phyloP scores from a whole-genome alignment of 1,284 basidiomycete species.

The Tilletia caries region DNA sequence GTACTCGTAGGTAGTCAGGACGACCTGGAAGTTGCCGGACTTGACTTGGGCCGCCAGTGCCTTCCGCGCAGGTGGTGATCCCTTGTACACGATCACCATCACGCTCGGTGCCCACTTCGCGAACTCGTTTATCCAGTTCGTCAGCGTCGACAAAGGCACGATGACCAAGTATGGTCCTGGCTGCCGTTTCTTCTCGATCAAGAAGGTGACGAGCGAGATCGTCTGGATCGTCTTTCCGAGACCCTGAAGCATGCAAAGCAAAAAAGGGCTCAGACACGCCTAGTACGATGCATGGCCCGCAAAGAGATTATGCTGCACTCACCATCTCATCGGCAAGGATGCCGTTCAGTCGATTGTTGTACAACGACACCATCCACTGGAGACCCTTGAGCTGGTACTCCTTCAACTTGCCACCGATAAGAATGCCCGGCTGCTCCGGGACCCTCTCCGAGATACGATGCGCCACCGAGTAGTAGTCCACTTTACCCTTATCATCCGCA shows the following conservation, averaged over 20 bases:
- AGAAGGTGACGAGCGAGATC: slow-evolving; percentile 53
- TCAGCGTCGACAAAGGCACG: slow-evolving; percentile 52
- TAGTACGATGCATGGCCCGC: not conserved
- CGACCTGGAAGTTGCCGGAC: slow-evolving; percentile 49
- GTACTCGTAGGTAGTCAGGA: slow-evolving; percentile 54
- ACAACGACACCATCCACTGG: slow-evolving; percentile 54
- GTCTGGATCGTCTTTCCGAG: slow-evolving; percentile 54
- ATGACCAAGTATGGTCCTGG: slow-evolving; percentile 53
- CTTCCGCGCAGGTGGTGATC: slow-evolving; percentile 49
- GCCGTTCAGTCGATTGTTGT: slow-evolving; percentile 54
- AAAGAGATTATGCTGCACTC: not conserved
- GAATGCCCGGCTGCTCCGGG: slow-evolving; percentile 73
- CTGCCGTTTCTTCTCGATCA: slow-evolving; percentile 54
- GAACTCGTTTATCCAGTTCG: slow-evolving; percentile 54
- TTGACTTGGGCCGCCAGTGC: slow-evolving; percentile 41
- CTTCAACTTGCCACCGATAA: slow-evolving; percentile 59
- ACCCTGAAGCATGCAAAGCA: slow-evolving; percentile 21
- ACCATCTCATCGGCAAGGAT: slow-evolving; percentile 53
- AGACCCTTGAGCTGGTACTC: slow-evolving; percentile 54
- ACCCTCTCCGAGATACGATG: slow-evolving; percentile 89
- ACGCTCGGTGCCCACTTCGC: slow-evolving; percentile 52
- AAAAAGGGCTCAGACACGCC: not conserved
- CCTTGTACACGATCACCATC: slow-evolving; percentile 51
- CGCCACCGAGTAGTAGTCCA: slow-evolving; percentile 96
- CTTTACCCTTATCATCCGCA: slow-evolving; percentile 63